A percentile compares a stretch with the other conserved stretches of the same genome.
These are phyloP conservation scores for Annulohypoxylon nitens DNA, from an alignment of 495 filamentous ascomycete species.

Conservation along the genomic window DNA sequence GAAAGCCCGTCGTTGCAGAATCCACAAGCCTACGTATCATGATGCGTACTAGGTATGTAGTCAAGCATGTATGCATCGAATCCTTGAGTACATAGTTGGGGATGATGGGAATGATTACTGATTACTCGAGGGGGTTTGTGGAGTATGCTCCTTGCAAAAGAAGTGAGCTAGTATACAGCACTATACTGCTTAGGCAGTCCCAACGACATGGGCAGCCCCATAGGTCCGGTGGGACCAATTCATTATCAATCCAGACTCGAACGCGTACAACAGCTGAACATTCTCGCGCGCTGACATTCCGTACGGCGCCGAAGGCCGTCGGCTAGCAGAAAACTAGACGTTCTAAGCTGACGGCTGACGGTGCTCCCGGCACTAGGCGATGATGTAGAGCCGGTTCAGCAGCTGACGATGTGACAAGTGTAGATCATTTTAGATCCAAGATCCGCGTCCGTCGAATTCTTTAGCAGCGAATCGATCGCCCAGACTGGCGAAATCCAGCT, in stretches of 20 bases:
- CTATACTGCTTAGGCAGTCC: slow-evolving; percentile 11
- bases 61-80: slow-evolving; percentile 14
- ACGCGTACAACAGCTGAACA: slow-evolving; percentile 22
- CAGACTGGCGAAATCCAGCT: slow-evolving; percentile 10
- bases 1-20: slow-evolving; percentile 1
- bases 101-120: neutral
- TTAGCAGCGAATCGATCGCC: slow-evolving; percentile 17
- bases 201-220: slow-evolving; percentile 1
- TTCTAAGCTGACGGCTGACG: slow-evolving; percentile 17
- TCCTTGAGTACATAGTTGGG: neutral
- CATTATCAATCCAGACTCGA: neutral
- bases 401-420: slow-evolving; percentile 36
- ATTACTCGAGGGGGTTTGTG: slow-evolving; percentile 23
- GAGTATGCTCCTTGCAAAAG: slow-evolving; percentile 22
- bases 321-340: slow-evolving; percentile 21
- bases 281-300: slow-evolving; percentile 13
- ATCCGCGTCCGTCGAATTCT: slow-evolving; percentile 20
- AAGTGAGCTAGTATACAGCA: slow-evolving; percentile 6
- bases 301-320: slow-evolving; percentile 17
- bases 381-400: neutral
- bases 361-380: slow-evolving; percentile 3
- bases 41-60: slow-evolving; percentile 4
- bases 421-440: slow-evolving; percentile 37
- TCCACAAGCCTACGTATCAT: slow-evolving; percentile 12
- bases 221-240: slow-evolving; percentile 20